Percentiles rank a stretch among this genome's conserved stretches.
phyloP scores from a whole-genome alignment of 1,139 yeast species.

The Suhomyces ambrosiae region DNA sequence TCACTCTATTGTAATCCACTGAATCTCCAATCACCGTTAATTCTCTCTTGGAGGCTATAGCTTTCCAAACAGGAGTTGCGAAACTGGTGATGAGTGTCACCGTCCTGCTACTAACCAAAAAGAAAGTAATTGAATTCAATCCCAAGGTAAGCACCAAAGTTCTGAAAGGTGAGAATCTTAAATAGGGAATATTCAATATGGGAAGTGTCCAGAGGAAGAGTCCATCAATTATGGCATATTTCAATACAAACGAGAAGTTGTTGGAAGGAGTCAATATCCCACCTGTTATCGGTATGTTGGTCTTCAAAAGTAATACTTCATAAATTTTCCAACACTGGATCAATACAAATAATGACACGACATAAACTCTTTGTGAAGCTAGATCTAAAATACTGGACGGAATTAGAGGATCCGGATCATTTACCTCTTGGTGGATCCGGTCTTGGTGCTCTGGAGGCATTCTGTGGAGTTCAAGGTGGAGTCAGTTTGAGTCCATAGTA shows the following conservation, averaged over 20 bases:
- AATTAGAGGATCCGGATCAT: constrained; percentile 29
- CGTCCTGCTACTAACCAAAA: constrained; percentile 44
- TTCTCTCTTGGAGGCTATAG: constrained; percentile 54
- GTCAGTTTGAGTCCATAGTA: no score
- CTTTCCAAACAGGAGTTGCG: constrained; percentile 48
- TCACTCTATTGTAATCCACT: constrained; percentile 41
- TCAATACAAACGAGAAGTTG: constrained; percentile 61
- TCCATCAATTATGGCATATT: constrained; percentile 75
- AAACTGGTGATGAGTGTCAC: constrained; percentile 38
- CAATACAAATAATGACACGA: constrained; percentile 64
- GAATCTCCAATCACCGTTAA: constrained; percentile 67
- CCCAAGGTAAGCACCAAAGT: constrained; percentile 46
- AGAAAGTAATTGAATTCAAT: constrained; percentile 40
- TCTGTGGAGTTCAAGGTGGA: no score
- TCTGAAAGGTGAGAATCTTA: constrained; percentile 58
- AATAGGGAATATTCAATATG: constrained; percentile 70
- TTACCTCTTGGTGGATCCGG: constrained; percentile 11
- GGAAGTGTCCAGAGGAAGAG: constrained; percentile 70
- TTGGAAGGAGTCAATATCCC: constrained; percentile 34
- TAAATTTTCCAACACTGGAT: constrained; percentile 82
- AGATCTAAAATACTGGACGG: constrained; percentile 64
- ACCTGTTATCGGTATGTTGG: constrained; percentile 27
- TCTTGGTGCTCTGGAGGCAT: constrained; percentile 9
- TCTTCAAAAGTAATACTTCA: constrained; percentile 56
- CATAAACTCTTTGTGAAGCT: constrained; percentile 77